A percentile compares a stretch with the other conserved stretches of the same genome.
Evolutionary conservation across 2,329 filamentous ascomycete genomes (phyloP).

Genomic region (Tolypocladium endophyticum): DNA sequence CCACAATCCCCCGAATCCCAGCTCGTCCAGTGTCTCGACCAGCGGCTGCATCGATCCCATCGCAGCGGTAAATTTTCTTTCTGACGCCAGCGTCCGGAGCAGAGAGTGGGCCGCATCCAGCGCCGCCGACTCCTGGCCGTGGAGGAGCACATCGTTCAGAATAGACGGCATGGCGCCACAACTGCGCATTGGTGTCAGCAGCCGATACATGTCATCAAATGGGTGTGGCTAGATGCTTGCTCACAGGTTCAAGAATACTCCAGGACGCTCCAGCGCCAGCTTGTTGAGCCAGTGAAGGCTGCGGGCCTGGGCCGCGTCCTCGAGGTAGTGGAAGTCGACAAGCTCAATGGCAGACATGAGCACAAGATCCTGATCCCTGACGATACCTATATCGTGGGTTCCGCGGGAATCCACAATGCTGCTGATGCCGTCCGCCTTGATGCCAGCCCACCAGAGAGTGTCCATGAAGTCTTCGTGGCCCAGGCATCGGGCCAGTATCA

Average conservation of each 20-base stretch:
- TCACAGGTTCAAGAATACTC: constrained; percentile 49
- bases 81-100: constrained; percentile 46
- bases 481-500: constrained; percentile 47
- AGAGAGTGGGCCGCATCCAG: constrained; percentile 51
- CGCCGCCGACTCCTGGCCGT: constrained; percentile 50
- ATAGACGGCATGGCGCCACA: constrained; percentile 46
- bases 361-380: constrained; percentile 52
- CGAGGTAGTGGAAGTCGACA: constrained; percentile 55
- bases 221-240: constrained; percentile 12
- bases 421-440: constrained; percentile 29
- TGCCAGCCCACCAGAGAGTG: constrained; percentile 49
- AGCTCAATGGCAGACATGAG: constrained; percentile 53
- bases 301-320: constrained; percentile 50
- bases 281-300: constrained; percentile 49
- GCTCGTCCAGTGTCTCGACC: constrained; percentile 42
- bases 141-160: constrained; percentile 50
- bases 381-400: constrained; percentile 24
- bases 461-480: constrained; percentile 51
- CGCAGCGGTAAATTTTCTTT: constrained; percentile 37
- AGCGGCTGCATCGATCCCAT: constrained; percentile 37
- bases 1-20: constrained; percentile 56
- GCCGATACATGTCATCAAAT: background rate
- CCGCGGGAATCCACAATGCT: constrained; percentile 13
- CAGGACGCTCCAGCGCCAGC: constrained; percentile 41
- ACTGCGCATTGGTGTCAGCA: constrained; percentile 20